phyloP scores from a whole-genome alignment of 805 yeast genomes.

The Cyberlindnera veronae region DNA sequence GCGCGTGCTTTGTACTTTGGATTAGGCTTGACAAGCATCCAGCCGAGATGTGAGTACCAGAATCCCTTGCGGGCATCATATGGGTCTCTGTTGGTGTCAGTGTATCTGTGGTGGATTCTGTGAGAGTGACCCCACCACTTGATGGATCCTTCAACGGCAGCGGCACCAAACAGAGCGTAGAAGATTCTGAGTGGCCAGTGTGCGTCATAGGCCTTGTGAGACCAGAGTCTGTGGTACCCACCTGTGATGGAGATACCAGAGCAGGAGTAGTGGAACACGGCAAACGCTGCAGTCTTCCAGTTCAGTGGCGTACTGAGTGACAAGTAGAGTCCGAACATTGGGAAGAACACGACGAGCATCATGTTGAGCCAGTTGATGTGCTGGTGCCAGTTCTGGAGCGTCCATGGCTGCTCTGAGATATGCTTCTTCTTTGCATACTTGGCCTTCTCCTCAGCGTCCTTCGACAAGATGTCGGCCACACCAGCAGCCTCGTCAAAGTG shows the following conservation, averaged over 20 bases:
- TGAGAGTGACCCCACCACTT: constrained; percentile 90
- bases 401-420: constrained; percentile 79
- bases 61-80: constrained; percentile 82
- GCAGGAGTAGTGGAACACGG: constrained; percentile 48
- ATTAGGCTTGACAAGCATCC: constrained; percentile 80
- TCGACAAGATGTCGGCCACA: constrained; percentile 42
- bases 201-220: constrained; percentile 72
- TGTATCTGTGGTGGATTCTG: constrained; percentile 82
- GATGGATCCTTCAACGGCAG: constrained; percentile 79
- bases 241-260: constrained; percentile 80
- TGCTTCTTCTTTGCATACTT: constrained; percentile 44
- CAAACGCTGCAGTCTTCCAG: constrained; percentile 21
- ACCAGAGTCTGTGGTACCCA: constrained; percentile 78
- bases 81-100: constrained; percentile 81
- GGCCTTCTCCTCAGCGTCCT: constrained; percentile 39
- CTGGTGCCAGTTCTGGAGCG: constrained; percentile 62
- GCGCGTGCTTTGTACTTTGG: constrained; percentile 68
- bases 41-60: constrained; percentile 82
- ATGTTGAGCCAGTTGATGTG: constrained; percentile 80
- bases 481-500: constrained; percentile 59
- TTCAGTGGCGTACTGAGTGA: constrained; percentile 47
- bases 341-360: constrained; percentile 58
- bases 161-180: constrained; percentile 77
- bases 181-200: constrained; percentile 56
- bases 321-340: constrained; percentile 47